A percentile compares a stretch with the other conserved stretches of the same genome.
Evolutionary conservation across 2,329 filamentous ascomycete species (phyloP).

Genomic region (Helicocarpus griseus): DNA sequence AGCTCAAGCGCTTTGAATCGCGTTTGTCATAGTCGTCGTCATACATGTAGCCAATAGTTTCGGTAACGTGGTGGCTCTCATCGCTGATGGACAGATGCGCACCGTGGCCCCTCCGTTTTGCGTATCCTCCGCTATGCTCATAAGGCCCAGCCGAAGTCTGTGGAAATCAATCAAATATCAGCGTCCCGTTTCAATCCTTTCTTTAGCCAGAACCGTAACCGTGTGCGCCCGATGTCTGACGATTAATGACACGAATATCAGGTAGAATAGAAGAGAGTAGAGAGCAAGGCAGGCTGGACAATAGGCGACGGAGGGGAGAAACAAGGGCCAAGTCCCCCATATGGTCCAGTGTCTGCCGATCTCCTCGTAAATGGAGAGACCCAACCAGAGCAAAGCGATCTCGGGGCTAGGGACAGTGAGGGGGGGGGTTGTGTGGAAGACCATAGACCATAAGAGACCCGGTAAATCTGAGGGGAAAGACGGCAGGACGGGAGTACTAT

Average conservation of each 20-base stretch:
- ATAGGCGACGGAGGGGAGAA: neutral
- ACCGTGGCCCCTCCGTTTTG: slow-evolving; percentile 47
- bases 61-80: slow-evolving; percentile 86
- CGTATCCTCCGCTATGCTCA: slow-evolving; percentile 37
- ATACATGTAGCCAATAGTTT: slow-evolving; percentile 86
- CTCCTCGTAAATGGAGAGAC: slow-evolving; percentile 57
- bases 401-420: slow-evolving; percentile 36
- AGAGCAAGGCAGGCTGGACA: neutral
- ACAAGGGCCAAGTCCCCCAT: neutral
- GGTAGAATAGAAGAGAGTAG: neutral
- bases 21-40: slow-evolving; percentile 54
- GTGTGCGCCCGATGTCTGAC: neutral
- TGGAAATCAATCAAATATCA: neutral
- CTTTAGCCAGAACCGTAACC: neutral
- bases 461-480: neutral
- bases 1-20: slow-evolving; percentile 63
- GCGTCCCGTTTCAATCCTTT: neutral
- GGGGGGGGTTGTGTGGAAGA: neutral
- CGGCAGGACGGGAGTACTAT: neutral
- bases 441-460: neutral
- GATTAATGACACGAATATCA: neutral
- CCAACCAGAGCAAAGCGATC: slow-evolving; percentile 59
- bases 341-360: slow-evolving; percentile 10
- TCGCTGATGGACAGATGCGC: slow-evolving; percentile 67
- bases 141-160: slow-evolving; percentile 34